These are phyloP conservation scores for Cladosporium velox DNA, from an alignment of 2,329 filamentous ascomycete species.

Conservation along the genomic window DNA sequence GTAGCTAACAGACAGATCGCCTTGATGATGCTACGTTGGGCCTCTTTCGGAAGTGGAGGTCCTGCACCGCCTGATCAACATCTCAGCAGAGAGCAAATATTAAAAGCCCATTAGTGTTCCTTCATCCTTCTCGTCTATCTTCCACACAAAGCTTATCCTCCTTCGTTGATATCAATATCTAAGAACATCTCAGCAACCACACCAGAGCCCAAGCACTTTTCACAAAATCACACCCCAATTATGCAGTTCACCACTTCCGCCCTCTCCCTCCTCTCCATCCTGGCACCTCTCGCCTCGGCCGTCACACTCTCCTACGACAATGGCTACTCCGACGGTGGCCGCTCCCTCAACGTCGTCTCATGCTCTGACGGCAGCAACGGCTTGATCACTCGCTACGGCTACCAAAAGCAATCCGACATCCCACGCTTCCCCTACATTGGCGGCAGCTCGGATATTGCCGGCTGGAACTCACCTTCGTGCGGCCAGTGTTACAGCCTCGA, in stretches of 20 bases:
- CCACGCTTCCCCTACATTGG: slow-evolving; percentile 53
- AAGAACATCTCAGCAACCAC: not conserved
- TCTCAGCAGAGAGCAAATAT: not conserved
- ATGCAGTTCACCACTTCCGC: slow-evolving; percentile 41
- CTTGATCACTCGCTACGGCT: slow-evolving; percentile 63
- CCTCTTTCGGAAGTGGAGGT: not conserved
- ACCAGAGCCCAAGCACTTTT: not conserved
- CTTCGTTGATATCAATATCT: not conserved
- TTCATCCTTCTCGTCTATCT: slow-evolving; percentile 1
- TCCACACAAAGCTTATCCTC: not conserved
- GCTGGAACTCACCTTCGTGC: slow-evolving; percentile 52
- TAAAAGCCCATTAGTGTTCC: not conserved
- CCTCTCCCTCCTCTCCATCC: slow-evolving; percentile 40
- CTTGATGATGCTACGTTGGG: not conserved
- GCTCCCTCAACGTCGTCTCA: slow-evolving; percentile 59
- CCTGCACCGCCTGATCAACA: not conserved
- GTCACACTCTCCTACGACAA: slow-evolving; percentile 64
- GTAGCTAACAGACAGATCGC: not conserved
- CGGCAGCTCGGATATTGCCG: slow-evolving; percentile 49
- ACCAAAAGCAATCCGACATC: slow-evolving; percentile 44
- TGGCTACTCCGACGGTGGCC: slow-evolving; percentile 64
- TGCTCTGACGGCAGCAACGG: slow-evolving; percentile 71
- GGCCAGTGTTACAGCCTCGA: slow-evolving; percentile 56
- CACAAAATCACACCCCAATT: not conserved
- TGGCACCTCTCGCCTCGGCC: slow-evolving; percentile 21